Base-by-base conservation (phyloP, 2,329 filamentous ascomycete species). In the Amauroascus niger region DNA sequence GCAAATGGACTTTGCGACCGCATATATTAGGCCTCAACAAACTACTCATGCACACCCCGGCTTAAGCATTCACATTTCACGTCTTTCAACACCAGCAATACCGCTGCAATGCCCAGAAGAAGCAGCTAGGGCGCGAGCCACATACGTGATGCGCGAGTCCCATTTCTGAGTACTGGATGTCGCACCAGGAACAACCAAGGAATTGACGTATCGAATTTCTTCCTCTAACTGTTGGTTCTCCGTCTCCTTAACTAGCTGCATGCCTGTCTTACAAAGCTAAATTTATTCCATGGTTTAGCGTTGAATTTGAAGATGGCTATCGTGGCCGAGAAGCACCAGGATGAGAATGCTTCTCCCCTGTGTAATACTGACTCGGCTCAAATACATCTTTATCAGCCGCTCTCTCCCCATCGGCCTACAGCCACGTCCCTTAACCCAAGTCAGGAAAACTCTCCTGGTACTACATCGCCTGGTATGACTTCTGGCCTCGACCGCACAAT, bases 391-490 rank as follows among this genome's bases (percentile, higher is more conserved):
- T 14, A 16, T 43, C 14, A 14, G 33, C 24, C 24, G 33, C n/a
- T 37, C 48, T 14, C 48, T 50, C 48, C 43, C 32, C 37, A 6
- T 50, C 5, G 48, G 48, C 9, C 48, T 50, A 50, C 37, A 50
- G 48, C 14, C 48, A 43, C n/a, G 18, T 50, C 20, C 48, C 48
- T 18, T 35, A 37, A 14, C 48, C 48, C 4, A 41, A 11, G 16
- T 18, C 43, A 6, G 48, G 48, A 8, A 50, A 50, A 16, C 20
- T 50, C 28, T 50, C 48, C 2, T 50, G 48, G 48, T 50, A 50
- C 16, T 50, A 50, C 28, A 50, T 50, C 14, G 35, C 48, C 16
- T 50, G 48, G 48, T 50, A 50, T 22, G 48, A 50, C 18, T 50
- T 50, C 26, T 50, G 48, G 48, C 39, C 43, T 11, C 48, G 26